Evolutionary conservation across 768 basidiomycete species (phyloP), one percentile per base, ranked within the genome.

Genomic region (Termitomyces sp.): DNA sequence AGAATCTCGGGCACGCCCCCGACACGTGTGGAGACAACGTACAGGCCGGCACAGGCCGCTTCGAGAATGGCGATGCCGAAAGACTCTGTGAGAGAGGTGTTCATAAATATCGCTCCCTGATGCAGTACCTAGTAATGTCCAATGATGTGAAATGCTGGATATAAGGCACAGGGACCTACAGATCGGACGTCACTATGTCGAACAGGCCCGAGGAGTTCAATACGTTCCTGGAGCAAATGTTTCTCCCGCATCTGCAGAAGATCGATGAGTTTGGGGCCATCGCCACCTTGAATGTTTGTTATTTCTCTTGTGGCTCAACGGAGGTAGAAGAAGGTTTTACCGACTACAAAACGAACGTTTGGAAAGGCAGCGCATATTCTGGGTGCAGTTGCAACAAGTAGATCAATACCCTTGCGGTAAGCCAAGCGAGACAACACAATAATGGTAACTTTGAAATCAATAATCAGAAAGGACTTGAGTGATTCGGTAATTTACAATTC

Each of bases 11-110:
- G 93, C 0, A 98, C 92, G 0, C 97, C 97, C 0, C 97, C 97
- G 0, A 98, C 96, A 45, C 86, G 84, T 0, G 97, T 98, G 43
- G 88, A 88, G 50, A 98, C 96, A 51, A 98, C 89, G 67, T 96
- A 96, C 16, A 98, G 78, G 1, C 97, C 96, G 0, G 93, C 86
- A 62, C 92, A 95, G 0, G 97, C 97, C 0, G 96, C 97, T 75
- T 99, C 97, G 44, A 99, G 81, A 62, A 96, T 94, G n/a, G 90
- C 92, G 62, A 96, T 98, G 0, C 97, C 96, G 63, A 98, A 99
- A 0, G 97, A 84, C 69, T 98, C 97, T 1, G 96, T 98, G 26
- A 98, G 80, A 0, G 94, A 95, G 0, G 97, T 95, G 66, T 95
- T 97, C 77, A 99, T 78, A 73, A 89, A 99, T 59, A 99, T 94